Conservation (phyloP, 1,284 basidiomycete species). For the Moesziomyces parantarcticus region DNA sequence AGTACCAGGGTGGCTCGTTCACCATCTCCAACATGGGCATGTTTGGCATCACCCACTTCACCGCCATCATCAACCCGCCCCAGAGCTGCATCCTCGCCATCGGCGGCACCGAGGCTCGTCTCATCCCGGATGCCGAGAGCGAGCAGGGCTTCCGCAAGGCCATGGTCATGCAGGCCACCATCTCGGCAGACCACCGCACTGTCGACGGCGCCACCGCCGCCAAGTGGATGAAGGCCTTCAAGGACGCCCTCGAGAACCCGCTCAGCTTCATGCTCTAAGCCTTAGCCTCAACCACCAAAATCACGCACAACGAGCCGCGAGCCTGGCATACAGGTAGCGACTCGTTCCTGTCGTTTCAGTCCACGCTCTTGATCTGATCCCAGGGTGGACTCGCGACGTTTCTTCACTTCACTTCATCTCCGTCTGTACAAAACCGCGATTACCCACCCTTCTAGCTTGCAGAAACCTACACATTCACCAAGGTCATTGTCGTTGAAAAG, state of each 20-base stretch:
- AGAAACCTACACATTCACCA: neutral
- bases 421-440: neutral
- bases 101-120: conserved; percentile 84
- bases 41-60: conserved; percentile 91
- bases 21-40: conserved; percentile 99
- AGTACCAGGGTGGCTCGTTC: conserved; percentile 98
- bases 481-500: neutral
- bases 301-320: neutral
- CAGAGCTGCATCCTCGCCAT: conserved; percentile 98
- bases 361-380: neutral
- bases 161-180: conserved; percentile 93
- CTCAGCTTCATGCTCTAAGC: conserved; percentile 70
- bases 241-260: conserved; percentile 96
- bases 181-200: conserved; percentile 90
- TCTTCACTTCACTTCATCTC: conserved; percentile 7
- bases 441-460: conserved; percentile 5
- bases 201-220: conserved; percentile 72
- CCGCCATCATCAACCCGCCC: conserved; percentile 98
- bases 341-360: no score
- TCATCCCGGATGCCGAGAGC: conserved; percentile 83
- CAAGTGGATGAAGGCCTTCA: conserved; percentile 82
- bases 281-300: neutral
- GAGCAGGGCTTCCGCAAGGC: conserved; percentile 78
- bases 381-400: neutral
- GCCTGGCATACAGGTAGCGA: no score